Evolutionary conservation across 2,329 filamentous ascomycete species (phyloP).

Genomic region (Colletotrichum truncatum): DNA sequence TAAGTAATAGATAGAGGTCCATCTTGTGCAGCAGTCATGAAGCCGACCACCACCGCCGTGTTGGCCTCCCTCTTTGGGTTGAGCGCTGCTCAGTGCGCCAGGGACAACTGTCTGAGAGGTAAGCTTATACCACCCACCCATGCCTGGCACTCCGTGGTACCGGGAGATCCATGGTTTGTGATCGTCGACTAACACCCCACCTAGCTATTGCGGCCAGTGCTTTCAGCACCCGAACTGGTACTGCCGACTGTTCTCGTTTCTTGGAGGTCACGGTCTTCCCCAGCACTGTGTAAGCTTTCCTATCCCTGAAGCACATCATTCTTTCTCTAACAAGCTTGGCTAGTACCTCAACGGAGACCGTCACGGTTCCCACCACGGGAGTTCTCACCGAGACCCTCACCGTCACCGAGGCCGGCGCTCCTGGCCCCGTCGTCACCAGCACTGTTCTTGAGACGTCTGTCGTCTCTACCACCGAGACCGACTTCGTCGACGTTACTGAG

Average conservation of each 20-base stretch:
- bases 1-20: too few species aligned
- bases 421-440: constrained; percentile 17
- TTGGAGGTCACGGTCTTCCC: constrained; percentile 17
- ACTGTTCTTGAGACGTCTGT: neutral
- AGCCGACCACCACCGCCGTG: constrained; percentile 25
- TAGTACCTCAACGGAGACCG: constrained; percentile 19
- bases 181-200: neutral
- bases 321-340: neutral
- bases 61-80: constrained; percentile 29
- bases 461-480: neutral
- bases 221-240: constrained; percentile 15
- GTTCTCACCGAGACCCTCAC: constrained; percentile 21
- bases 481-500: constrained; percentile 9
- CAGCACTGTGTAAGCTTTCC: constrained; percentile 8
- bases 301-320: neutral
- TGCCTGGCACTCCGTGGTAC: neutral
- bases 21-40: constrained; percentile 20
- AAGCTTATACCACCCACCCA: neutral
- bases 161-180: neutral
- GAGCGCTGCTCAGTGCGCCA: constrained; percentile 24
- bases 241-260: constrained; percentile 23
- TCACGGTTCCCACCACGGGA: constrained; percentile 18
- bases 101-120: constrained; percentile 30
- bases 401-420: neutral
- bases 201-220: constrained; percentile 23